Percentiles rank a stretch among this genome's conserved stretches.
These are phyloP conservation scores for Rehmannia glutinosa DNA, from an alignment of 257 asterid genomes.

Conservation along the genomic window DNA sequence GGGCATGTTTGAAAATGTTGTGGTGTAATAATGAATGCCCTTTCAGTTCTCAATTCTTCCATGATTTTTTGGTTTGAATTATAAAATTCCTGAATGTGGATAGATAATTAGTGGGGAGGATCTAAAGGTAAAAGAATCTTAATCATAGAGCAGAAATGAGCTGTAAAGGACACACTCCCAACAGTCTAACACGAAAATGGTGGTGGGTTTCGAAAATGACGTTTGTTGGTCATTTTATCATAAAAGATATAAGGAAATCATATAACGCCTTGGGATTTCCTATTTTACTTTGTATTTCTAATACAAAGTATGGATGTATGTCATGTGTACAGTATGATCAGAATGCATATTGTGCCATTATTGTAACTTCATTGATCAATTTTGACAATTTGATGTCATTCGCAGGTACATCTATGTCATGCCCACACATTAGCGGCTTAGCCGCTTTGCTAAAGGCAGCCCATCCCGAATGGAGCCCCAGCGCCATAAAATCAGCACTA, in stretches of 20 bases:
- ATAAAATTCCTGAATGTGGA: not conserved
- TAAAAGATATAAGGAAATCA: not conserved
- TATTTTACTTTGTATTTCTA: too few species aligned
- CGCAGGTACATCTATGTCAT: conserved; percentile 63
- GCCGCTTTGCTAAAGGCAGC: conserved; percentile 58
- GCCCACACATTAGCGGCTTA: conserved; percentile 59
- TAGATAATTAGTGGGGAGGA: not conserved
- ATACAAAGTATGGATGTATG: too few species aligned
- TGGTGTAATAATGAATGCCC: not conserved
- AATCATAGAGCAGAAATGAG: conserved; percentile 7
- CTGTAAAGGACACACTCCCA: conserved; percentile 22
- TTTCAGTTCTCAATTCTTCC: not conserved
- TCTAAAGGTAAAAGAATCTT: too few species aligned
- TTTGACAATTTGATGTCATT: not conserved
- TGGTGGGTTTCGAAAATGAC: conserved; percentile 14
- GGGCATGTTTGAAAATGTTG: conserved; percentile 12
- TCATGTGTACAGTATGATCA: too few species aligned
- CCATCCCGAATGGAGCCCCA: conserved; percentile 65
- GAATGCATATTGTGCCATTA: too few species aligned
- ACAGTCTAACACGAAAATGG: not conserved
- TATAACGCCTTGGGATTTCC: not conserved
- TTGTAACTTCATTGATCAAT: too few species aligned
- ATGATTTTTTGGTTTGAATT: not conserved
- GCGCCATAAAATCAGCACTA: conserved; percentile 57
- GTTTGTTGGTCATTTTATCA: conserved; percentile 14